These are phyloP conservation scores for Linnemannia elongata DNA, from an alignment of 192 early-diverging fungal species.

Conservation along the genomic window DNA sequence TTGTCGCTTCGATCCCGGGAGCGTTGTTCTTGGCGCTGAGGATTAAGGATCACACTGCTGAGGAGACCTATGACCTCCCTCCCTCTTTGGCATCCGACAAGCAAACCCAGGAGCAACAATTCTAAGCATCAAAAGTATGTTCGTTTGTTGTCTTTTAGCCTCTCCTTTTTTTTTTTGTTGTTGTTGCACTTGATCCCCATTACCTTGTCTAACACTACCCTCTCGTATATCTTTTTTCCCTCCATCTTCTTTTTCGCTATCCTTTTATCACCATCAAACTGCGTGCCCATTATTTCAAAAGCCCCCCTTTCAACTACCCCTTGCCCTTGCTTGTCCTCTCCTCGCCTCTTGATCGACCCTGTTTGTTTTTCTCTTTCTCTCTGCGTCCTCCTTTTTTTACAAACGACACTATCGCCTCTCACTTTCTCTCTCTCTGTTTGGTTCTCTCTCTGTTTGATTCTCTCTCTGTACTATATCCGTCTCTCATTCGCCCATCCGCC, in stretches of 20 bases:
- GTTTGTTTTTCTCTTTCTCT: not conserved
- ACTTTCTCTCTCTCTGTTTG: too few relatives aligned
- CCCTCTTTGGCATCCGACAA: not conserved
- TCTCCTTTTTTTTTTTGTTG: not conserved
- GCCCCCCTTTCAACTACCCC: too few relatives aligned
- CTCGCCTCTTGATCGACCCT: not conserved
- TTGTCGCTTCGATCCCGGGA: constrained; percentile 28
- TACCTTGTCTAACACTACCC: not conserved
- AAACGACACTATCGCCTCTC: not conserved
- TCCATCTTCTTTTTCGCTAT: too few relatives aligned
- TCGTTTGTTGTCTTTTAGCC: not conserved
- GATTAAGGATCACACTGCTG: constrained; percentile 23
- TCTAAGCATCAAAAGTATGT: not conserved
- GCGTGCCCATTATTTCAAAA: not conserved
- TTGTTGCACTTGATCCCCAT: not conserved
- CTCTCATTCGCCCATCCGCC: not conserved
- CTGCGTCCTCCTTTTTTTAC: too few relatives aligned
- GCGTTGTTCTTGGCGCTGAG: constrained; percentile 13
- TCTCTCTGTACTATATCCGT: constrained; percentile 1
- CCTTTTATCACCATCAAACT: not conserved
- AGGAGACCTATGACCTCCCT: not conserved
- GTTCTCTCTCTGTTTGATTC: too few relatives aligned
- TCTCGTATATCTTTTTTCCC: not conserved
- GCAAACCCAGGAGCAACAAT: not conserved
- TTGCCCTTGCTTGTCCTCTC: too few relatives aligned